Conservation (phyloP, 352 stramenopile genomes). For the Blastocystis sp. region DNA sequence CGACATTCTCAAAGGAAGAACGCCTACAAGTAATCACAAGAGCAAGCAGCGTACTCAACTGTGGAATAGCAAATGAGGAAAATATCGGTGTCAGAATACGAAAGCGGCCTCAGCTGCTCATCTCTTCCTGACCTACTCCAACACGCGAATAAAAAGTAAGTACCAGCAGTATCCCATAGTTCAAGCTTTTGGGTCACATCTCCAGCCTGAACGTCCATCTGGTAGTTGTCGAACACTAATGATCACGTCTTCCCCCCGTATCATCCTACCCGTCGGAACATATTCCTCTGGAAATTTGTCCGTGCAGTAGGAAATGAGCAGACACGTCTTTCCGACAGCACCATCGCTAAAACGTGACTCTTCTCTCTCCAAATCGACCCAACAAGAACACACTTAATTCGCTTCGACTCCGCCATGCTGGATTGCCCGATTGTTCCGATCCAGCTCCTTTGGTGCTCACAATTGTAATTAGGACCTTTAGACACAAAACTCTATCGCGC, state of each 20-base stretch:
- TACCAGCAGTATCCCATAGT: constrained; percentile 48
- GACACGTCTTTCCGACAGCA: constrained; percentile 41
- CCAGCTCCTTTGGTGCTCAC: neutral
- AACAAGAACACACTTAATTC: constrained; percentile 48
- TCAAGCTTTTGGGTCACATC: constrained; percentile 30
- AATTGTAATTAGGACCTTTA: no score
- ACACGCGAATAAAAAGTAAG: neutral
- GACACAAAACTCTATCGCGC: no score
- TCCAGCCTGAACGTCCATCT: constrained; percentile 13
- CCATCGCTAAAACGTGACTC: constrained; percentile 10
- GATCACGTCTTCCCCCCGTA: neutral
- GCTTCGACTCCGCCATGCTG: neutral
- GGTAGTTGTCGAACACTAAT: constrained; percentile 52
- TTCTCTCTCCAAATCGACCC: neutral
- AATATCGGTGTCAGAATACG: constrained; percentile 48
- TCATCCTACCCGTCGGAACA: constrained; percentile 7
- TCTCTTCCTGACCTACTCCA: constrained; percentile 31
- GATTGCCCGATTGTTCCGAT: neutral
- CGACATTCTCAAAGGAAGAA: constrained; percentile 37
- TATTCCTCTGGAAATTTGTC: constrained; percentile 58
- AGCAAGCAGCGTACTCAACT: constrained; percentile 21
- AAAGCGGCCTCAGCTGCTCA: constrained; percentile 31
- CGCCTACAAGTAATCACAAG: constrained; percentile 1
- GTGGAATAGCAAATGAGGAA: constrained; percentile 52
- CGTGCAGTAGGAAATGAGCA: constrained; percentile 44